Conservation (phyloP, 495 filamentous ascomycete genomes). For the Neurospora sp. region DNA sequence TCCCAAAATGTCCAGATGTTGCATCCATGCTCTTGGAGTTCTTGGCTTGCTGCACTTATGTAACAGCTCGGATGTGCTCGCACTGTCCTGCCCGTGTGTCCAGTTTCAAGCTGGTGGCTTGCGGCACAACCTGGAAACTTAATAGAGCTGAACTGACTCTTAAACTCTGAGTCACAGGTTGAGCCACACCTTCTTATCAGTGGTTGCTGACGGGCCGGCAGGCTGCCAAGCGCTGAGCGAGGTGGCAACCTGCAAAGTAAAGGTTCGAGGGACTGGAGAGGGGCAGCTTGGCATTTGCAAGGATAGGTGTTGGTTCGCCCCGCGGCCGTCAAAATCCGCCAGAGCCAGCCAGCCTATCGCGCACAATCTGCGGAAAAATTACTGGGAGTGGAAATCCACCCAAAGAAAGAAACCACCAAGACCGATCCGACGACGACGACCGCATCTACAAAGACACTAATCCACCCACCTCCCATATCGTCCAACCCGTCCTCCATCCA, state of each 20-base stretch:
- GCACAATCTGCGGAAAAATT: conserved; percentile 30
- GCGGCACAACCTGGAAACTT: not conserved
- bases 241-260: not conserved
- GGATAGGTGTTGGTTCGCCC: not conserved
- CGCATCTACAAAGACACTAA: conserved; percentile 1
- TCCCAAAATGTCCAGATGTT: not conserved
- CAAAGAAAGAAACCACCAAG: conserved; percentile 7
- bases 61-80: not conserved
- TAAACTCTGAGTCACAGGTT: not conserved
- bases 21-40: not conserved
- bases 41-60: not conserved
- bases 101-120: not conserved
- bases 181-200: not conserved
- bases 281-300: not conserved
- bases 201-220: not conserved
- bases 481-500: not conserved
- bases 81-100: not conserved
- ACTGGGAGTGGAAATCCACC: conserved; percentile 14
- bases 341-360: conserved; percentile 13
- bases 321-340: not conserved
- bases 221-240: not conserved
- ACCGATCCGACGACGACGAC: conserved; percentile 1
- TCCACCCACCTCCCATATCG: not conserved
- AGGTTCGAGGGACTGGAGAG: not conserved
- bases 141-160: not conserved